Conservation (phyloP, 2,329 filamentous ascomycete species). For the Clonostachys byssicola region DNA sequence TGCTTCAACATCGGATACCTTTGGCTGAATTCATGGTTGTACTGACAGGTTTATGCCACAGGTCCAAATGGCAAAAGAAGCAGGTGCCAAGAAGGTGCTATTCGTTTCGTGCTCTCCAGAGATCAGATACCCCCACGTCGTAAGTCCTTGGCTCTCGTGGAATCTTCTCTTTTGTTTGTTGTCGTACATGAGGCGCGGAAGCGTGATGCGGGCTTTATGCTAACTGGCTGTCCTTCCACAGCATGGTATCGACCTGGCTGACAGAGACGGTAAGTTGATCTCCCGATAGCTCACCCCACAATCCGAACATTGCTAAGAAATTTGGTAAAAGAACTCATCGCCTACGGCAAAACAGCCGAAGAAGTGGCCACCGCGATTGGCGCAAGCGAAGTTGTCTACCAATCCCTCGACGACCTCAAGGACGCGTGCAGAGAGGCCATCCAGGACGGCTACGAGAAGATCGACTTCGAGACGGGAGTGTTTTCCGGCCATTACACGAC, state of each 20-base stretch:
- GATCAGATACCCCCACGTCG: constrained; percentile 84
- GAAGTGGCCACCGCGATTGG: constrained; percentile 36
- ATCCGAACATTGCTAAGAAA: neutral
- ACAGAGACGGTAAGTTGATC: constrained; percentile 20
- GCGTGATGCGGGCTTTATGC: neutral
- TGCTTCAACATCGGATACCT: constrained; percentile 25
- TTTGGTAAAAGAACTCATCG: constrained; percentile 28
- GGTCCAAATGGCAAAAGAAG: constrained; percentile 72
- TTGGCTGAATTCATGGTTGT: neutral
- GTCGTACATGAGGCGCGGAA: neutral
- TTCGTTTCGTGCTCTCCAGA: constrained; percentile 80
- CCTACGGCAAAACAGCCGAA: constrained; percentile 29
- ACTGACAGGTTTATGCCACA: constrained; percentile 1
- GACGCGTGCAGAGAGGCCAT: constrained; percentile 72
- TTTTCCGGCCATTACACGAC: constrained; percentile 89
- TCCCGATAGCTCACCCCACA: neutral
- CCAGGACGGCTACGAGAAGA: constrained; percentile 45
- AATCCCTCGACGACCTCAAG: constrained; percentile 69
- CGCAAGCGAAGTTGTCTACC: constrained; percentile 51
- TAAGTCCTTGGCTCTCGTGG: constrained; percentile 33
- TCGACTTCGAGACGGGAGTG: constrained; percentile 83
- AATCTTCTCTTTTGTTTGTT: no score
- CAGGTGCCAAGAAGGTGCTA: constrained; percentile 76
- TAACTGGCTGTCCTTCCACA: constrained; percentile 5
- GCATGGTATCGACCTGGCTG: constrained; percentile 43